phyloP scores from a whole-genome alignment of 2,329 filamentous ascomycete genomes.

The Geosmithia flava region DNA sequence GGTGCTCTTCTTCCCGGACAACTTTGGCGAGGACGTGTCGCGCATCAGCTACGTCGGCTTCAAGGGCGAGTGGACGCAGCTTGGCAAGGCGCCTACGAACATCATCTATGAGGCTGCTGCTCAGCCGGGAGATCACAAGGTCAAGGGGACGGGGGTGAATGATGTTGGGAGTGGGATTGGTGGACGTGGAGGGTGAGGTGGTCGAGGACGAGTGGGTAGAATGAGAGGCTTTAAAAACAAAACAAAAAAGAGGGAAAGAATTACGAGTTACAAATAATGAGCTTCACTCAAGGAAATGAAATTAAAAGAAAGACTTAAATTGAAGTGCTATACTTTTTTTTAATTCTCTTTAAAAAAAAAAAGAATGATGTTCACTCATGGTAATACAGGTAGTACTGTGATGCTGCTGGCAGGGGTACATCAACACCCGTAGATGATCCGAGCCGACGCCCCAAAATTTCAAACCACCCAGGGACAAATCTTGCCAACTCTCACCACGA shows the following conservation, averaged over 20 bases:
- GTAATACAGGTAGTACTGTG: too few relatives aligned
- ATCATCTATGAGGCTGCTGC: slow-evolving; percentile 91
- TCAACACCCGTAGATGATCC: slow-evolving; percentile 4
- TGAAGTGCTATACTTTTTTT: too few relatives aligned
- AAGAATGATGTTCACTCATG: background rate
- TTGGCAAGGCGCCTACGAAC: slow-evolving; percentile 59
- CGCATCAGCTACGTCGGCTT: slow-evolving; percentile 77
- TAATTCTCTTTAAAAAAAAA: background rate
- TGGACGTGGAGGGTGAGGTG: slow-evolving; percentile 21
- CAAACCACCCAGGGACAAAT: background rate
- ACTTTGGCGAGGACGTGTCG: slow-evolving; percentile 71
- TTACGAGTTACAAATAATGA: background rate
- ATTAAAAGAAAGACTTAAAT: too few relatives aligned
- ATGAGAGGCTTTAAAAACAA: too few relatives aligned
- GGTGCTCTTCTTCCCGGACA: slow-evolving; percentile 82
- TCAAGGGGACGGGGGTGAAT: slow-evolving; percentile 44
- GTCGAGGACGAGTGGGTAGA: slow-evolving; percentile 11
- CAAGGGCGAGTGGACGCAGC: slow-evolving; percentile 83
- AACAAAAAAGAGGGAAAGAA: background rate
- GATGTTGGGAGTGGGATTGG: slow-evolving; percentile 44
- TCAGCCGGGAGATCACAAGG: slow-evolving; percentile 76
- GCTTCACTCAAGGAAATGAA: background rate
- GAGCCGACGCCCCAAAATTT: slow-evolving; percentile 3
- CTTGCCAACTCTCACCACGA: slow-evolving; percentile 2
- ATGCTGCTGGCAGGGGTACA: too few relatives aligned